Evolutionary conservation across 306 rosid genomes (phyloP).

Genomic region (Cicer judaicum): DNA sequence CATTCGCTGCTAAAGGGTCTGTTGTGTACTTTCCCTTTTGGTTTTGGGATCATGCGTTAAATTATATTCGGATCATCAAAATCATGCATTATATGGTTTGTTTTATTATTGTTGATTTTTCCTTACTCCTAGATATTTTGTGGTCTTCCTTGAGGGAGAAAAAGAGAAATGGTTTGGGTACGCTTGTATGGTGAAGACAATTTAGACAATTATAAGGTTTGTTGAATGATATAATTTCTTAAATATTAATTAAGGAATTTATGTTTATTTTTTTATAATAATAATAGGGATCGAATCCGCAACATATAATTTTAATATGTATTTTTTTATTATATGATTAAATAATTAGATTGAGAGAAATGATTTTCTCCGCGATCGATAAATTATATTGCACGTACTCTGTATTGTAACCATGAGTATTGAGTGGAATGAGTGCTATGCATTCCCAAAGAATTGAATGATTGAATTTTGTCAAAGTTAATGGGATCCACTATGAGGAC

Average conservation of each 20-base stretch:
- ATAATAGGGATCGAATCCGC: too few relatives aligned
- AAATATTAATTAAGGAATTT: too few relatives aligned
- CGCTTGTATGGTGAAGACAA: conserved; percentile 42
- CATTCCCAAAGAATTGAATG: conserved; percentile 42
- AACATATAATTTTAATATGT: too few relatives aligned
- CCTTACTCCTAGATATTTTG: conserved; percentile 33
- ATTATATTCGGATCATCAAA: background rate
- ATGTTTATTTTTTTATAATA: too few relatives aligned
- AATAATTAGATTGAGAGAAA: background rate
- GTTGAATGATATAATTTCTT: too few relatives aligned
- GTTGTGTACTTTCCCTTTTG: background rate
- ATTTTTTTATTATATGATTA: too few relatives aligned
- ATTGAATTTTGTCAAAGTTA: conserved; percentile 34
- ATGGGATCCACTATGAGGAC: conserved; percentile 40
- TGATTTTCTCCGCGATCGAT: conserved; percentile 12
- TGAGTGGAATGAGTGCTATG: conserved; percentile 1
- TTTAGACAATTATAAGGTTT: conserved; percentile 27
- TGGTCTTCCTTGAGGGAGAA: conserved; percentile 32
- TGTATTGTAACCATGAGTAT: conserved; percentile 19
- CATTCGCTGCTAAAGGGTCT: conserved; percentile 21
- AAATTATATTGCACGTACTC: conserved; percentile 27
- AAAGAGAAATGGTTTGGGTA: conserved; percentile 27
- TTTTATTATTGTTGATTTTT: background rate
- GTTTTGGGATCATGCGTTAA: conserved; percentile 28
- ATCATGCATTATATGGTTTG: background rate